Evolutionary conservation across 345 rosid genomes (phyloP), one percentile per base, ranked within the genome.

Genomic region (Carallia pectinifolia): DNA sequence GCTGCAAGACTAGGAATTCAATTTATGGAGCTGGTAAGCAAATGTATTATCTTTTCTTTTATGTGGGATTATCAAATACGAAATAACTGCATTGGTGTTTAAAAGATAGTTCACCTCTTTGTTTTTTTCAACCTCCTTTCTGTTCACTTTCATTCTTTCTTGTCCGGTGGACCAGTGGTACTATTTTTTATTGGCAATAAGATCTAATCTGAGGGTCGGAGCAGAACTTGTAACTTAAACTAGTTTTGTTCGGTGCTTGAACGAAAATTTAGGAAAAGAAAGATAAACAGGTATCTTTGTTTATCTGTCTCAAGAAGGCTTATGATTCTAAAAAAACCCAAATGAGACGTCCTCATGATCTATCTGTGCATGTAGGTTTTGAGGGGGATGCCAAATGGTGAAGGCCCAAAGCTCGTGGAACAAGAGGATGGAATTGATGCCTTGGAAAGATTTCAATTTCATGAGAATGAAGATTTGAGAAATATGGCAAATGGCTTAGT

Each of bases 361-460:
- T 38, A 34, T 54, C 1, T 62, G 29, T 31, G 38, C 29, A 23
- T 72, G 79, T 77, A 92, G 97, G 97, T 90, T 38, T 71, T 95
- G 80, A 83, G 99, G 70, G 99, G 97, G 58, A 87, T 95, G 90
- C 97, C 99, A 40, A 84, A 87, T 53, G 84, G 88, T 7, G 96
- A 92, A 72, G 99, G 99, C 58, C 66, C 90, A 15, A 90, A 90
- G 73, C 92, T 92, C 63, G 96, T 95, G 37, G 99, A 95, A 81
- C 83, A 58, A 79, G 92, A 88, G 79, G 98, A 95, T 15, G 99
- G 99, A n/a, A 95, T 95, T 33, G 97, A 90, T 61, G 98, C 97
- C 55, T 90, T 92, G 97, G 98, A 92, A 76, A 85, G 92, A 81
- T 89, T 87, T 69, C 98, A 95, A 82, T 95, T 95, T 80, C 99